Evolutionary conservation across 345 rosid species (phyloP), one percentile per base, ranked within the genome.

Genomic region (Laguncularia racemosa): DNA sequence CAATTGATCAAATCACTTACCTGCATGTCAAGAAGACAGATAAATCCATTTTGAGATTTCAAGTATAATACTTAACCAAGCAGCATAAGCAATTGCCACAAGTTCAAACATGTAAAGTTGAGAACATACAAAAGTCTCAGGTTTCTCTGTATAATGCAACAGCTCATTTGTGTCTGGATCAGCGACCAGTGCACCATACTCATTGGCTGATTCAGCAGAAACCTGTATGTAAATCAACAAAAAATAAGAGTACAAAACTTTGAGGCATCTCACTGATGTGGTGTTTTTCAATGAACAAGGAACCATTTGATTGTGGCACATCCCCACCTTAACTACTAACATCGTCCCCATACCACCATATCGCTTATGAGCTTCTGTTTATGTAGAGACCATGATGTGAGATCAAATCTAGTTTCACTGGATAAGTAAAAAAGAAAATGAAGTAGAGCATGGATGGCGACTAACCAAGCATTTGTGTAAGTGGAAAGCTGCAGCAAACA

Each of bases 401-500:
- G 14, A 49, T 45, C 7, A 28, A 16, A 44, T 2, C 33, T 53
- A 54, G 12, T 52, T 38, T 45, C 46, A 48, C 45, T 14, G 5
- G 46, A 33, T 15, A 51, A 3, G 46, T 55, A 55, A 46, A 55
- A 21, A 21, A n/a, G 28, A 23, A 23, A 23, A 23, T 3, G 28
- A 23, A 23, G 28, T 23, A 23, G 28, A 23, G 28, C 28, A 23
- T 2, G 28, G 28, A 23, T 23, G 28, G 33, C 9, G 57, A 68
- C 51, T 69, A 71, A 86, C 96, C 89, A 16, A 89, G 89, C 80
- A 86, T 82, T 45, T 73, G 73, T 47, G 72, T 70, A 59, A 89
- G 80, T 28, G 96, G 96, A 59, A 89, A 89, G 74, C 70, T 82
- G 75, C 96, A 89, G 73, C 96, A 89, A 69, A 89, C 95, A 69